These are phyloP conservation scores for Marsdenia floribunda DNA, from an alignment of 257 asterid species.

Conservation along the genomic window DNA sequence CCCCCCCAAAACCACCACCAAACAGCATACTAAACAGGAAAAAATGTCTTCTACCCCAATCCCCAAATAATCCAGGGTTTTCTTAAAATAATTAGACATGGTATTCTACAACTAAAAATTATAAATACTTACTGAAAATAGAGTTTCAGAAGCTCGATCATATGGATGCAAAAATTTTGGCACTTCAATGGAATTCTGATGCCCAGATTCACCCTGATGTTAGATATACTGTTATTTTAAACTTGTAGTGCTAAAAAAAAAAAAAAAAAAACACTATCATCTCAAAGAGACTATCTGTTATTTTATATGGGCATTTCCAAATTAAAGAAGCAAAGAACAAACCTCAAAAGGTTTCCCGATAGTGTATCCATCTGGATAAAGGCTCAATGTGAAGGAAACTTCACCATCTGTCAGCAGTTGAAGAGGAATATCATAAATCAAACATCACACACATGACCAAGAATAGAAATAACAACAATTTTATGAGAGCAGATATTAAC, in stretches of 20 bases:
- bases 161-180: conserved; percentile 81
- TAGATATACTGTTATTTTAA: conserved; percentile 14
- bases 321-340: conserved; percentile 21
- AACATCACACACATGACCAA: conserved; percentile 7
- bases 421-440: background rate
- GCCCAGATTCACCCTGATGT: conserved; percentile 54
- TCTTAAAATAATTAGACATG: background rate
- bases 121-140: conserved; percentile 63
- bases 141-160: conserved; percentile 84
- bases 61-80: background rate
- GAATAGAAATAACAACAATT: conserved; percentile 7
- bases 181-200: conserved; percentile 40
- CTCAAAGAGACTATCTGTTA: background rate
- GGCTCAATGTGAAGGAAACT: conserved; percentile 71
- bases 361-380: conserved; percentile 82
- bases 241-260: conserved; percentile 3
- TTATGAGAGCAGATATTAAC: conserved; percentile 14
- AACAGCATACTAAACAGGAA: background rate
- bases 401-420: conserved; percentile 47
- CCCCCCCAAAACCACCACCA: too few relatives aligned
- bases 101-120: background rate
- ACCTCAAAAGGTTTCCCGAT: conserved; percentile 76
- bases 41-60: background rate
- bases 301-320: conserved; percentile 3
- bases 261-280: background rate